These are phyloP conservation scores for Ogataea dorogensis DNA, from an alignment of 805 yeast species.

Conservation along the genomic window DNA sequence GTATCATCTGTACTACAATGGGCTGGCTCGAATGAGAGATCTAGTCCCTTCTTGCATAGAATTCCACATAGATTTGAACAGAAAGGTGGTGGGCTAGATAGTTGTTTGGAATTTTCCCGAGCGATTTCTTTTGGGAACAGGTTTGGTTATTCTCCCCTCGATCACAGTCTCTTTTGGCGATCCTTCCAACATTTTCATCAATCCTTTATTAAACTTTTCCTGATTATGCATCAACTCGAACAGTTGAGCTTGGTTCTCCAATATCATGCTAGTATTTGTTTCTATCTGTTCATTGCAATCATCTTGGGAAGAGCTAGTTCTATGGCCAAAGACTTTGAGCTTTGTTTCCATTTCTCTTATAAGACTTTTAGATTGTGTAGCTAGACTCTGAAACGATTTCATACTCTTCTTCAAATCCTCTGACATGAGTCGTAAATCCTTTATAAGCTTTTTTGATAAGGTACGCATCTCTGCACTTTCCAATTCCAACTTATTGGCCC, in stretches of 20 bases:
- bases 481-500: slow-evolving; percentile 52
- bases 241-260: slow-evolving; percentile 13
- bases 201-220: slow-evolving; percentile 1
- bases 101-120: not conserved
- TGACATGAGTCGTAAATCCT: slow-evolving; percentile 14
- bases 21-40: slow-evolving; percentile 12
- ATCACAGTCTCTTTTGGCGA: not conserved
- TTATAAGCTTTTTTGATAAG: slow-evolving; percentile 22
- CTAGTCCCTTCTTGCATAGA: slow-evolving; percentile 9
- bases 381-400: slow-evolving; percentile 10
- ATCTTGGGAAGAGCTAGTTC: not conserved
- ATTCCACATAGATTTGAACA: slow-evolving; percentile 20
- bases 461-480: slow-evolving; percentile 45
- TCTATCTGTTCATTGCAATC: slow-evolving; percentile 7
- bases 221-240: slow-evolving; percentile 6
- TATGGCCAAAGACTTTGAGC: slow-evolving; percentile 7
- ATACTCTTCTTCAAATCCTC: slow-evolving; percentile 10
- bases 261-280: slow-evolving; percentile 10
- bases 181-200: slow-evolving; percentile 1
- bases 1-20: slow-evolving; percentile 62
- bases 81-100: slow-evolving; percentile 8
- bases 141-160: too few species aligned
- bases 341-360: slow-evolving; percentile 13
- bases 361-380: slow-evolving; percentile 12
- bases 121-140: slow-evolving; percentile 1